Conservation (phyloP, 306 rosid species). For the Prunus armeniaca region DNA sequence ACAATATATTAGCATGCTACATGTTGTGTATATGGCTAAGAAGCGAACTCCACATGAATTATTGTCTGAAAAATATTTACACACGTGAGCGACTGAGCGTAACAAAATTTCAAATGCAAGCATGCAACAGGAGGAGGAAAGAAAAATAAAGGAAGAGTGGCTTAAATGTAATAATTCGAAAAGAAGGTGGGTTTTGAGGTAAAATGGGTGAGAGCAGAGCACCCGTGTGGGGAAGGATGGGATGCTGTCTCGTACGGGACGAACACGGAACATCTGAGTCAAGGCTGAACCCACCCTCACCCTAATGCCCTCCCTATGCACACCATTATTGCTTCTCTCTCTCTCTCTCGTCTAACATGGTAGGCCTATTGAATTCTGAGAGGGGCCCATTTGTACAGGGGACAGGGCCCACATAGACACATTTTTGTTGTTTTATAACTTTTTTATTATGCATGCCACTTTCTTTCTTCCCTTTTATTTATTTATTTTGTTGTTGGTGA, state of each 20-base stretch:
- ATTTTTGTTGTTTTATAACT: slow-evolving; percentile 13
- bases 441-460: too few species aligned
- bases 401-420: not conserved
- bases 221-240: slow-evolving; percentile 32
- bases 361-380: slow-evolving; percentile 19
- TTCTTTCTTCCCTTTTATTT: too few species aligned
- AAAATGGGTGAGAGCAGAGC: slow-evolving; percentile 6
- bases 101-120: too few species aligned
- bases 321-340: slow-evolving; percentile 38
- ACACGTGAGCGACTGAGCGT: accelerated
- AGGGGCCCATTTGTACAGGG: slow-evolving; percentile 20
- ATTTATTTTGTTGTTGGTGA: not conserved
- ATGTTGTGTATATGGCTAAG: too few species aligned
- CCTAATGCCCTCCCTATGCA: slow-evolving; percentile 1
- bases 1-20: too few species aligned
- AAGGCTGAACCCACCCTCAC: slow-evolving; percentile 6
- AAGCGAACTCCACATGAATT: too few species aligned
- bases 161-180: slow-evolving; percentile 8
- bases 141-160: not conserved
- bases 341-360: not conserved
- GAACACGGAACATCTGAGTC: slow-evolving; percentile 54
- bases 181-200: slow-evolving; percentile 5
- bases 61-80: too few species aligned
- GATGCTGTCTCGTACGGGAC: slow-evolving; percentile 49
- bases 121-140: too few species aligned